phyloP scores from a whole-genome alignment of 768 basidiomycete species.

The Sporobolomyces roseus region DNA sequence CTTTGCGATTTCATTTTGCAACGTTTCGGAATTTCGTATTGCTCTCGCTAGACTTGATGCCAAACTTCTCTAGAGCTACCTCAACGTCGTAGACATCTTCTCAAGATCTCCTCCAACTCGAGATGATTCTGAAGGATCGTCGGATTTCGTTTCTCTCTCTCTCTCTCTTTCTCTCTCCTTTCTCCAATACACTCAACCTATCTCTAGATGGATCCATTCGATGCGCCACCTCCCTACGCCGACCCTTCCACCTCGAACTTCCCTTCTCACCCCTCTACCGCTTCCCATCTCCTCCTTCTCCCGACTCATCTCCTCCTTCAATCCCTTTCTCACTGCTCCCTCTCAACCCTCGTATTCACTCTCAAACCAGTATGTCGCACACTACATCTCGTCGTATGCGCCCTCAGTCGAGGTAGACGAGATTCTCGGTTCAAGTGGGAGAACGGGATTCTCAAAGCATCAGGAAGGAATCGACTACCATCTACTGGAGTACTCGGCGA shows the following conservation, averaged over 20 bases:
- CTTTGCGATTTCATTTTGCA: no score
- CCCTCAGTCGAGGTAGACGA: neutral
- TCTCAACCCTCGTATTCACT: slow-evolving; percentile 8
- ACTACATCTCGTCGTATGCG: neutral
- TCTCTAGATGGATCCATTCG: neutral
- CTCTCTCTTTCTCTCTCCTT: no score
- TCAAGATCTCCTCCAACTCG: no score
- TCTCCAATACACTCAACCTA: no score
- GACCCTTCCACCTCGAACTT: neutral
- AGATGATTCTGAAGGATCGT: no score
- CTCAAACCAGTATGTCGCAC: neutral
- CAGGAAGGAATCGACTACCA: no score
- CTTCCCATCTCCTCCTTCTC: slow-evolving; percentile 11
- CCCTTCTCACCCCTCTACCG: neutral
- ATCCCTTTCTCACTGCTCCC: slow-evolving; percentile 5
- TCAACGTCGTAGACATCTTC: no score
- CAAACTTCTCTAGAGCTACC: no score
- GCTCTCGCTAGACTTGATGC: no score
- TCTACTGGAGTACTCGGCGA: no score
- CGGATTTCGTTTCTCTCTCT: neutral
- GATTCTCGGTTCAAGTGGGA: neutral
- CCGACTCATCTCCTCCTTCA: slow-evolving; percentile 14
- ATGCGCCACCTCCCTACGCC: slow-evolving; percentile 1
- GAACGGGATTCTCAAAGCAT: neutral
- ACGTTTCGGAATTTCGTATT: no score